Evolutionary conservation across 2,329 filamentous ascomycete species (phyloP).

Genomic region (Furcasterigmium sp.): DNA sequence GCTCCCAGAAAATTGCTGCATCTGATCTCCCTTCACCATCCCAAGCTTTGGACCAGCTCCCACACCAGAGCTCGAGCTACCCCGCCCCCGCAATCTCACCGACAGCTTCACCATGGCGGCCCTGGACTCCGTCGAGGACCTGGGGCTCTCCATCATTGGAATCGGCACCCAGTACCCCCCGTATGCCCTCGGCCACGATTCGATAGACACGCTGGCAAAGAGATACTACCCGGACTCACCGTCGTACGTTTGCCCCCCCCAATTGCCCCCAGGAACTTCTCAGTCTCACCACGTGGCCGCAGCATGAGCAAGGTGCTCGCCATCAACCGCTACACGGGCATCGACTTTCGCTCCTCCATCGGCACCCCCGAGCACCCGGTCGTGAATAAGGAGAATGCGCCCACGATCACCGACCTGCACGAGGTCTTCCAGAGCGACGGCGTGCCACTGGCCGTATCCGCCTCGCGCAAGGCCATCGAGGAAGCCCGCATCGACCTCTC

Average conservation of each 20-base stretch:
- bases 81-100: conserved; percentile 8
- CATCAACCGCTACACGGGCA: conserved; percentile 62
- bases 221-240: conserved; percentile 55
- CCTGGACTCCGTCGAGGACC: conserved; percentile 36
- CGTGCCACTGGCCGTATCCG: conserved; percentile 50
- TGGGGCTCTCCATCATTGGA: conserved; percentile 57
- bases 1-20: too few species aligned
- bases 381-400: conserved; percentile 50
- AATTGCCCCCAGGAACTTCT: neutral
- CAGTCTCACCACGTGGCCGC: neutral
- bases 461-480: conserved; percentile 48
- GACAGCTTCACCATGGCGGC: conserved; percentile 30
- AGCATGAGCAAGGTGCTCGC: conserved; percentile 59
- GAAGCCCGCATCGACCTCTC: conserved; percentile 45
- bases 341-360: conserved; percentile 57
- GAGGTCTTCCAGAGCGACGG: conserved; percentile 50
- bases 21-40: too few species aligned
- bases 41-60: neutral
- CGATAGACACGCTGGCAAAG: conserved; percentile 46
- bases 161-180: conserved; percentile 57
- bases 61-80: conserved; percentile 3
- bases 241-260: conserved; percentile 59
- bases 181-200: conserved; percentile 41
- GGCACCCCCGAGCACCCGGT: conserved; percentile 55
- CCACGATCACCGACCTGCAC: conserved; percentile 52